These are phyloP conservation scores for Davidsoniella eucalypti DNA, from an alignment of 2,329 filamentous ascomycete species.

Conservation along the genomic window DNA sequence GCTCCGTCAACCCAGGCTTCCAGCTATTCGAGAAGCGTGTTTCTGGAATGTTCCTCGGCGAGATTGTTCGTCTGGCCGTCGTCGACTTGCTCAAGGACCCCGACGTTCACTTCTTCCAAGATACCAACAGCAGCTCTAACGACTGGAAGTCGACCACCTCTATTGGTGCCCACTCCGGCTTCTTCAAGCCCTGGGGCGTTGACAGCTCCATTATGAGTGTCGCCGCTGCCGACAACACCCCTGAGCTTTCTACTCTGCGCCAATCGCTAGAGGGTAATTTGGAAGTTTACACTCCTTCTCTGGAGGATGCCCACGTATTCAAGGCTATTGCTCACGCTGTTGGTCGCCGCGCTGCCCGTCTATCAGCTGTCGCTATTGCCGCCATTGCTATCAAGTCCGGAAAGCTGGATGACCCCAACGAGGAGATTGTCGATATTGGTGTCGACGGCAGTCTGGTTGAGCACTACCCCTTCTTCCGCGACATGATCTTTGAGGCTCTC, in stretches of 20 bases:
- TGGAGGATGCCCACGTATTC: constrained; percentile 77
- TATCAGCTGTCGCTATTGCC: constrained; percentile 75
- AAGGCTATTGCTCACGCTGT: constrained; percentile 71
- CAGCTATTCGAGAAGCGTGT: constrained; percentile 99
- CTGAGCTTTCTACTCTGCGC: constrained; percentile 55
- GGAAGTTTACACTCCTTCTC: constrained; percentile 56
- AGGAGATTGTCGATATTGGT: constrained; percentile 71
- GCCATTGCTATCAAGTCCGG: constrained; percentile 71
- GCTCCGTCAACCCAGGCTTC: constrained; percentile 77
- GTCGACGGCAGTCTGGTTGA: constrained; percentile 91
- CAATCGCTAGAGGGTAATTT: constrained; percentile 64
- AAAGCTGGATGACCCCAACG: constrained; percentile 44
- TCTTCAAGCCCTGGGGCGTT: constrained; percentile 73
- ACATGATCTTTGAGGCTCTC: constrained; percentile 72
- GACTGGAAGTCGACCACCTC: constrained; percentile 53
- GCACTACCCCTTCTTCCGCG: constrained; percentile 85
- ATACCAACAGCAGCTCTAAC: constrained; percentile 56
- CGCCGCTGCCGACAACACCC: constrained; percentile 63
- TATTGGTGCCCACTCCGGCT: constrained; percentile 45
- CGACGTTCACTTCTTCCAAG: constrained; percentile 54
- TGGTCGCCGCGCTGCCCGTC: constrained; percentile 70
- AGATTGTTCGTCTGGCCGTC: constrained; percentile 69
- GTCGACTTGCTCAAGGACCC: constrained; percentile 55
- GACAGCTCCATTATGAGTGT: constrained; percentile 84
- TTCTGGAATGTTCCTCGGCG: constrained; percentile 94